A percentile compares a stretch with the other conserved stretches of the same genome.
These are phyloP conservation scores for Dimargaris xerosporica DNA, from an alignment of 192 early-diverging fungal species.

Conservation along the genomic window DNA sequence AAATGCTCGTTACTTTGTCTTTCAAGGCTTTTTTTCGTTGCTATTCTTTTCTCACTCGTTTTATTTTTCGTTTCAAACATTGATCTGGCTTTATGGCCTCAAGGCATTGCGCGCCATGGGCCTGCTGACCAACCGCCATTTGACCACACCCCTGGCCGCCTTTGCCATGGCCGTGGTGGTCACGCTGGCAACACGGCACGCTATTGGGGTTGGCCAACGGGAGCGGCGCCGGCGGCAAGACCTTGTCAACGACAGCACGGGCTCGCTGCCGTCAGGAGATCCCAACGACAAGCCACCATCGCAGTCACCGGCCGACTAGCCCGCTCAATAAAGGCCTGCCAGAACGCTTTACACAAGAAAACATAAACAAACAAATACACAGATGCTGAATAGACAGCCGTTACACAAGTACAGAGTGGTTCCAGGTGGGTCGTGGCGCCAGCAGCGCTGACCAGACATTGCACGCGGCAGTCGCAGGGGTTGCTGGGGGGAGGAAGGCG, in stretches of 20 bases:
- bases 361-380: not conserved
- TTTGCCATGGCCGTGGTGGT: constrained; percentile 10
- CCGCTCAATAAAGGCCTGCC: not conserved
- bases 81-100: too few species aligned
- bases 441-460: too few species aligned
- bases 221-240: not conserved
- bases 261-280: not conserved
- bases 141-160: constrained; percentile 6
- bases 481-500: too few species aligned
- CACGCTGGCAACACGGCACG: constrained; percentile 6
- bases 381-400: too few species aligned
- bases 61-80: too few species aligned
- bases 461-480: too few species aligned
- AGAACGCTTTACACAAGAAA: not conserved
- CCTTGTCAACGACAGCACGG: not conserved
- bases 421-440: too few species aligned
- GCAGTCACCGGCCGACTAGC: not conserved
- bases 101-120: not conserved
- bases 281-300: not conserved
- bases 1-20: too few species aligned
- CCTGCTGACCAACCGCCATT: not conserved
- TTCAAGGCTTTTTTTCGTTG: too few species aligned
- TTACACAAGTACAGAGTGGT: too few species aligned
- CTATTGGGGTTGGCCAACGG: constrained; percentile 11
- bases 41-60: too few species aligned